Base-by-base conservation (phyloP, 352 stramenopile species). In the Globisporangium polare region DNA sequence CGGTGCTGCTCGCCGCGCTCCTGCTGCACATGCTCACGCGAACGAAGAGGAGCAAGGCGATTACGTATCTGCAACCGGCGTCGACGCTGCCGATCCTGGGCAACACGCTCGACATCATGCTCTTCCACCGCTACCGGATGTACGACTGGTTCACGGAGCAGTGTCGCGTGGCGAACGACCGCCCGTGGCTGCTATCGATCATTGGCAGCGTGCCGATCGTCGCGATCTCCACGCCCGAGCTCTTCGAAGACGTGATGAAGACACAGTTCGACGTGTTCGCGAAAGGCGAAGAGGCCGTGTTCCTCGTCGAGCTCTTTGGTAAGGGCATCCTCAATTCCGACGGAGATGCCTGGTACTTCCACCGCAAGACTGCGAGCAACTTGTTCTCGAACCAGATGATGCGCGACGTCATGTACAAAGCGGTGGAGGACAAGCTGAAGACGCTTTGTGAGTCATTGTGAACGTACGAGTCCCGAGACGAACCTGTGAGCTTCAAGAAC, bases 311-410 rank as follows among this genome's bases (percentile, higher is more conserved):
- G 53, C 92, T 50, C 79, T 51, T 51, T 29, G 45, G 85, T 43
- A 71, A 78, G 29, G 83, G 83, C 45, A 92, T 94, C 63, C 87
- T 92, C 58, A 73, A 64, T 5, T 66, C 68, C 8, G 81, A 93
- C 46, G 77, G 80, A 0, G 57, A 73, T 29, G 65, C 65, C 22
- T 95, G 86, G 83, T 64, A 60, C 5, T 53, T 76, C 33, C 85
- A 95, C 60, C 79, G 85, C 60, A 91, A 94, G 65, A 85, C 68
- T 2, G 87, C 86, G 60, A 94, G 83, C 53, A 86, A 96, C 55
- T 88, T 97, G 35, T 93, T 96, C 56, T 86, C 78, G 15, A 72
- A 72, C 9, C 68, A 73, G 20, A 80, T 77, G 67, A 69, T 86
- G 73, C 60, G 68, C n/a, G 69, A 81, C 8, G 66, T 72, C 29